Evolutionary conservation across 208 protist genomes (phyloP).

Genomic region (Trypanosoma platydactyli): DNA sequence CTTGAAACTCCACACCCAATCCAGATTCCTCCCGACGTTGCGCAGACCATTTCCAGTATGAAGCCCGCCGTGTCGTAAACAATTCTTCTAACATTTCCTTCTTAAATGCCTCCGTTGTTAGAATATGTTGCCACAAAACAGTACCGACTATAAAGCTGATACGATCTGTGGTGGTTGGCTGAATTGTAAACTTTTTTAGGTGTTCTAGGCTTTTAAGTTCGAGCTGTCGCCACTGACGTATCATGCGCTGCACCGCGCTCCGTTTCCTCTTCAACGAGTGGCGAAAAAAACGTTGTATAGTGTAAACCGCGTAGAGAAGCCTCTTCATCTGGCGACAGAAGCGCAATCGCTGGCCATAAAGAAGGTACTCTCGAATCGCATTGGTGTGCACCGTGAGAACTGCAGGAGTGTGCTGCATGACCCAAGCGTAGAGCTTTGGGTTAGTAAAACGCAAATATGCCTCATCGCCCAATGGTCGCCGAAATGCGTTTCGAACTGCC

Average conservation of each 20-base stretch:
- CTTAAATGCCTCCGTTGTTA: constrained; percentile 76
- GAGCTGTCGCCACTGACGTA: constrained; percentile 54
- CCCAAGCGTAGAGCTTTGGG: constrained; percentile 43
- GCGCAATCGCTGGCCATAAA: constrained; percentile 33
- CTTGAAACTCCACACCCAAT: not conserved
- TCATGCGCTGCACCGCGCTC: constrained; percentile 64
- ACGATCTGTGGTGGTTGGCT: constrained; percentile 46
- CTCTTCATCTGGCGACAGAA: constrained; percentile 20
- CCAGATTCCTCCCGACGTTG: constrained; percentile 36
- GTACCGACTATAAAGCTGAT: constrained; percentile 68
- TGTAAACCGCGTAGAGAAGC: constrained; percentile 37
- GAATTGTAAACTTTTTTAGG: constrained; percentile 56
- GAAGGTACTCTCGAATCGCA: constrained; percentile 28
- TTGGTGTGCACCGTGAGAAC: constrained; percentile 21
- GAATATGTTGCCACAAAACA: constrained; percentile 80
- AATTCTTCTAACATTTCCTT: constrained; percentile 57
- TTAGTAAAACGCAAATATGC: constrained; percentile 38
- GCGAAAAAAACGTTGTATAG: constrained; percentile 75
- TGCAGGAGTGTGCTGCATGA: constrained; percentile 33
- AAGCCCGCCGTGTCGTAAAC: constrained; percentile 38
- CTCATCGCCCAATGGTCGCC: constrained; percentile 33
- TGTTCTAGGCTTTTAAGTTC: constrained; percentile 63
- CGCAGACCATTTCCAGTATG: constrained; percentile 46
- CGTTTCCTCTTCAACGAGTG: constrained; percentile 49
- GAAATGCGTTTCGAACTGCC: not conserved